Base-by-base conservation (phyloP, 345 rosid species). In the Chamaenerion angustifolium region DNA sequence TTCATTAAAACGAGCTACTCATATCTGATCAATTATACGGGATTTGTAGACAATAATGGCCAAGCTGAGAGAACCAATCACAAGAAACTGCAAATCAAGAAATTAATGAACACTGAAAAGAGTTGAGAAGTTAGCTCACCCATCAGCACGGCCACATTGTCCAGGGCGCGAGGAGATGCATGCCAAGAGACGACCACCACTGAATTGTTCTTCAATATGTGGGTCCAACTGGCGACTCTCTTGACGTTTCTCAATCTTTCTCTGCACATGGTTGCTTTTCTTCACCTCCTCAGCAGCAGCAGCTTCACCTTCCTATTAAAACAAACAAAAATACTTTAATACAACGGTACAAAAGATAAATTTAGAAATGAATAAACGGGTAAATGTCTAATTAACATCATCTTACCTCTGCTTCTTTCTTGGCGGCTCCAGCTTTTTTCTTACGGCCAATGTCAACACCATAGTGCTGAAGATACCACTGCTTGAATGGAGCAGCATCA, bases 121-220 rank as follows among this genome's bases (percentile, higher is more conserved):
- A 42, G 40, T 16, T 11, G 14, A 52, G 23, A 17, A 55, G 3
- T 23, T 3, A 15, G 49, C 68, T 41, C 68, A 82, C 89, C 89
- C 89, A 52, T 82, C 89, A 51, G 83, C 82, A 68, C 85, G 85
- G 18, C 85, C 85, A 0, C 89, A 79, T 31, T 82, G 89, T 40
- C 89, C 89, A 27, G 89, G 89, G 52, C 89, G 69, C 16, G 89
- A 78, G 42, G 89, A 71, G 63, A 82, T 78, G 16, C 79, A 71
- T 1, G 89, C 89, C 60, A 78, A 60, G 62, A 76, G 42, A 52
- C 89, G 79, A 27, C 89, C 85, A 42, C 85, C 51, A 0, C 82
- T 68, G 8, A 78, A 81, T 16, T 78, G 89, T 59, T 78, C 89
- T 62, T 81, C 89, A 14, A 81, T 78, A 61, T 81, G 83, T 12